phyloP scores from a whole-genome alignment of 2,329 filamentous ascomycete species.

The Aspergillus transmontanensis region DNA sequence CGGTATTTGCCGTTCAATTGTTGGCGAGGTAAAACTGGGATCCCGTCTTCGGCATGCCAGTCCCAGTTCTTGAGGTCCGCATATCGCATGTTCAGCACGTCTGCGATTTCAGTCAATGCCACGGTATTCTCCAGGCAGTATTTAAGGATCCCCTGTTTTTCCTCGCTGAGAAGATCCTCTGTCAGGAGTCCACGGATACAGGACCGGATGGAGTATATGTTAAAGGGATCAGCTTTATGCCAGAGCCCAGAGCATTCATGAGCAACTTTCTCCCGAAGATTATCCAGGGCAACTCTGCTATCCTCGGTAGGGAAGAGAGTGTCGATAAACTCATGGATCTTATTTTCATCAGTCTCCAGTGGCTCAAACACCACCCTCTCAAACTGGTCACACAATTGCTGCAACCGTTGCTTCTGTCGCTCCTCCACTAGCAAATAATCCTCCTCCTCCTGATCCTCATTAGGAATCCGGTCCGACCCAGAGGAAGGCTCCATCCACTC shows the following conservation, averaged over 20 bases:
- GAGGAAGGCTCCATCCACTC: constrained; percentile 40
- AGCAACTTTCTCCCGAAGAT: constrained; percentile 1
- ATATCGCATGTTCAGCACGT: constrained; percentile 49
- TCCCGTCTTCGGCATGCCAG: constrained; percentile 45
- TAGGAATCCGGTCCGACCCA: not conserved
- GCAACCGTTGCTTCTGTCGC: constrained; percentile 39
- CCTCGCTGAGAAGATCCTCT: constrained; percentile 47
- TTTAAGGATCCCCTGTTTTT: constrained; percentile 43
- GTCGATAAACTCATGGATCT: constrained; percentile 36
- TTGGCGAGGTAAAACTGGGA: constrained; percentile 46
- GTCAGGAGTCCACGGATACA: constrained; percentile 44
- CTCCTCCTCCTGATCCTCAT: constrained; percentile 29
- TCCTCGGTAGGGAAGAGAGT: constrained; percentile 34
- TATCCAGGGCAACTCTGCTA: constrained; percentile 6
- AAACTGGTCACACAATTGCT: constrained; percentile 43
- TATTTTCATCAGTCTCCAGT: constrained; percentile 33
- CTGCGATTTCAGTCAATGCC: constrained; percentile 46
- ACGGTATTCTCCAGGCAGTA: constrained; percentile 44
- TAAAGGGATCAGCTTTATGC: constrained; percentile 35
- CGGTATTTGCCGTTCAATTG: constrained; percentile 50
- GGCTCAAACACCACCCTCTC: constrained; percentile 44
- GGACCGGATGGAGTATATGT: constrained; percentile 30
- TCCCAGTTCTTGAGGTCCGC: constrained; percentile 46
- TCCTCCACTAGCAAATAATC: constrained; percentile 34
- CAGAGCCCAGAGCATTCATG: not conserved